These are phyloP conservation scores for Mycena indigotica DNA, from an alignment of 768 basidiomycete species.

Conservation along the genomic window DNA sequence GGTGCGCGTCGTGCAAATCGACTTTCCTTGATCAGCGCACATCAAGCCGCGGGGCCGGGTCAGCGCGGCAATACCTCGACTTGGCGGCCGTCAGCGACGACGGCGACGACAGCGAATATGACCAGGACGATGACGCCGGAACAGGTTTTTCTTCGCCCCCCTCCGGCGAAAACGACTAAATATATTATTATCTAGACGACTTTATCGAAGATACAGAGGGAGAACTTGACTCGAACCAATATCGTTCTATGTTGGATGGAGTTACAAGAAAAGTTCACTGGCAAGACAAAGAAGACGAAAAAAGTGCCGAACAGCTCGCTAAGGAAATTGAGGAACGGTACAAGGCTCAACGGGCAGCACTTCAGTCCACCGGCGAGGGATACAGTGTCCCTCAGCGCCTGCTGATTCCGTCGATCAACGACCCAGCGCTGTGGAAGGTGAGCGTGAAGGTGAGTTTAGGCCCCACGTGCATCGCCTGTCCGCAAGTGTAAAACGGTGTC, in stretches of 20 bases:
- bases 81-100: conserved; percentile 96
- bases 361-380: conserved; percentile 87
- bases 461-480: background rate
- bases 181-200: conserved; percentile 40
- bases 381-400: conserved; percentile 90
- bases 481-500: background rate
- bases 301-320: conserved; percentile 84
- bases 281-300: conserved; percentile 72
- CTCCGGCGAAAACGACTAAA: background rate
- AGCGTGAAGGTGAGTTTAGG: conserved; percentile 73
- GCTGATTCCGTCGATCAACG: conserved; percentile 95
- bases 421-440: conserved; percentile 94
- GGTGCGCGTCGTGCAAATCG: too few relatives aligned
- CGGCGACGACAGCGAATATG: conserved; percentile 90
- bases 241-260: conserved; percentile 71
- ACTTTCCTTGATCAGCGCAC: background rate
- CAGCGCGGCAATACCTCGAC: conserved; percentile 91
- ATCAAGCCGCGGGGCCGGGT: conserved; percentile 60
- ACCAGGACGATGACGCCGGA: conserved; percentile 76
- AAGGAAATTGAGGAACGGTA: conserved; percentile 79
- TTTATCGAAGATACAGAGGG: conserved; percentile 72
- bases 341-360: conserved; percentile 55
- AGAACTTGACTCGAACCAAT: conserved; percentile 65
- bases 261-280: conserved; percentile 23
- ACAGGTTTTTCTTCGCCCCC: conserved; percentile 35